Evolutionary conservation across 352 stramenopile genomes (phyloP), one percentile per base, ranked within the genome.

Genomic region (Phytophthora podocarpi): DNA sequence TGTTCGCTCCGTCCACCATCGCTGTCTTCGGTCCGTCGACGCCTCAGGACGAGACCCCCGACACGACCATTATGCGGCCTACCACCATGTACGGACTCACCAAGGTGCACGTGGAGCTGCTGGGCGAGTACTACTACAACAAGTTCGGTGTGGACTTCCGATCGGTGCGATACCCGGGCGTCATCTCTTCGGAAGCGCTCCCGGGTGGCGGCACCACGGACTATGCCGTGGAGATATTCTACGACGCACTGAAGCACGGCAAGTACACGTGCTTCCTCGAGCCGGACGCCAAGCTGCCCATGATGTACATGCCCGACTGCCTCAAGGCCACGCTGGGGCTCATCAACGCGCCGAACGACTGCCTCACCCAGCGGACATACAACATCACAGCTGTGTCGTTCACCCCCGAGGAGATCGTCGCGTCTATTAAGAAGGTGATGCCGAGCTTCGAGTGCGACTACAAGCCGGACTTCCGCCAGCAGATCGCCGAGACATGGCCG

Each of bases 271-370:
- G 87, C 52, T 98, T 97, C 64, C 52, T 98, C 5, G 49, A 78
- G 41, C 72, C 76, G 10, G 73, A 96, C 46, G 86, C 90, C 12
- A 80, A 82, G 32, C 62, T 98, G 72, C 91, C 91, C 23, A 97
- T 98, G 90, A 97, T 98, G 87, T 97, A 98, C 88, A 98, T 98
- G 91, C 88, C 87, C 21, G 91, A 98, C 69, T 96, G 86, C 51
- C 74, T 98, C 24, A 91, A 93, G 59, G 89, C 85, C 13, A 97
- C 91, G 8, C 47, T 93, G 30, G 76, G 85, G 30, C 74, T 98
- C 18, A 70, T 97, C 32, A 74, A 93, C 54, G 90, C 90, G 0
- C 76, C 79, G 4, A 71, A 76, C 21, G 70, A 86, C 13, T 74
- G 56, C 50, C 79, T 98, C n/a, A 80, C 76, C 21, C 89, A 96